Evolutionary conservation across 2,329 filamentous ascomycete genomes (phyloP), one percentile per base, ranked within the genome.

Genomic region (Harringtonia aguacate): DNA sequence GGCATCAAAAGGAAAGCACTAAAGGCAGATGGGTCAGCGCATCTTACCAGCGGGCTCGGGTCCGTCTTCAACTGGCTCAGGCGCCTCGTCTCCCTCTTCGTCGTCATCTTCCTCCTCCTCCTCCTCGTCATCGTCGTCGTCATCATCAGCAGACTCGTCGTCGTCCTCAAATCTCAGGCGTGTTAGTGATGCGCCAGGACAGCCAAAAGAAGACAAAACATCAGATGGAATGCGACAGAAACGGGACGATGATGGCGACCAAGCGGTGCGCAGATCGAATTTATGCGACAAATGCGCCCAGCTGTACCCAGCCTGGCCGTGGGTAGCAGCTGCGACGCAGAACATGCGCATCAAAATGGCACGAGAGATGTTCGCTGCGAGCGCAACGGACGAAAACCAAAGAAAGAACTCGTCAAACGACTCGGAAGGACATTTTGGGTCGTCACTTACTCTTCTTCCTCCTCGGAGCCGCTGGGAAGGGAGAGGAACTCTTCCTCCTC

Each of bases 401-500:
- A 29, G 4, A 30, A 17, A 29, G 22, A 36, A 17, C 12, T 28
- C 3, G 21, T 21, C 13, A 17, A 29, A 12, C 24, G 28, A 39
- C 3, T 15, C n/a, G 31, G 22, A 27, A 28, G n/a, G 34, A n/a
- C n/a, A 13, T 7, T 29, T n/a, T 20, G 30, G 15, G 27, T 39
- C 13, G 36, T 39, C 8, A 59, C 70, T 67, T 66, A 74, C 71
- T 73, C 71, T 56, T 73, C 69, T 56, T 73, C 70, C 54, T 73
- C 69, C 36, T 65, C 68, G 39, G 67, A 65, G 39, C 65, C 70
- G 48, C 72, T 70, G 43, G 71, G 70, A 44, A 75, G 68, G 48
- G 70, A 72, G 48, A 75, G 66, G 29, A 75, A 69, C 61, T 73
- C 70, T 46, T 73, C 70, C 56, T 71, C 67, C 51, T 72, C 69